These are phyloP conservation scores for Abrus pulchellus DNA, from an alignment of 306 rosid species.

Conservation along the genomic window DNA sequence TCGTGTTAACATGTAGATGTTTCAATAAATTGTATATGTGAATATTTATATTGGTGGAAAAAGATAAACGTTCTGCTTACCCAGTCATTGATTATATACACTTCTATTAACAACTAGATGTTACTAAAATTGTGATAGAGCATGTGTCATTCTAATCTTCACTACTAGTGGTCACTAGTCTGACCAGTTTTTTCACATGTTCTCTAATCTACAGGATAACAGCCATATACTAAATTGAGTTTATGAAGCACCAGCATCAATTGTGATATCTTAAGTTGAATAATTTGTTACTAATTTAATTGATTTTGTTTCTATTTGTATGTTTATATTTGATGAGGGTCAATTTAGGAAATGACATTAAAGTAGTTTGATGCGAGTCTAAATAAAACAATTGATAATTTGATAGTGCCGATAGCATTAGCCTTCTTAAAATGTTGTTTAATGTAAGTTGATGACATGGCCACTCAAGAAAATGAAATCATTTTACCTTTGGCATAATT, in stretches of 20 bases:
- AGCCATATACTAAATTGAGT: background rate
- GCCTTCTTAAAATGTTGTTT: constrained; percentile 9
- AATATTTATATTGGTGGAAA: background rate
- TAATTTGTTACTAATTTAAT: background rate
- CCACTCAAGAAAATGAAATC: background rate
- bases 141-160: background rate
- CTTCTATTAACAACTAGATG: too few species aligned
- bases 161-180: background rate
- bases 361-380: background rate
- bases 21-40: background rate
- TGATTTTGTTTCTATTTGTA: constrained; percentile 18
- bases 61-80: constrained; percentile 20
- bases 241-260: constrained; percentile 5
- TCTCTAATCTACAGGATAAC: constrained; percentile 12
- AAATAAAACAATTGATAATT: constrained; percentile 5
- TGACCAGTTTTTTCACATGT: background rate
- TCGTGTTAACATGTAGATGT: too few species aligned
- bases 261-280: background rate
- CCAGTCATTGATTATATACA: background rate
- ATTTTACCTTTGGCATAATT: constrained; percentile 9
- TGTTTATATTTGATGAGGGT: constrained; percentile 8
- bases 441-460: background rate
- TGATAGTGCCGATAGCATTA: constrained; percentile 5
- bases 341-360: background rate
- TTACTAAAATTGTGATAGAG: background rate